These are phyloP conservation scores for Aspergillus fructus DNA, from an alignment of 2,329 filamentous ascomycete genomes.

Conservation along the genomic window DNA sequence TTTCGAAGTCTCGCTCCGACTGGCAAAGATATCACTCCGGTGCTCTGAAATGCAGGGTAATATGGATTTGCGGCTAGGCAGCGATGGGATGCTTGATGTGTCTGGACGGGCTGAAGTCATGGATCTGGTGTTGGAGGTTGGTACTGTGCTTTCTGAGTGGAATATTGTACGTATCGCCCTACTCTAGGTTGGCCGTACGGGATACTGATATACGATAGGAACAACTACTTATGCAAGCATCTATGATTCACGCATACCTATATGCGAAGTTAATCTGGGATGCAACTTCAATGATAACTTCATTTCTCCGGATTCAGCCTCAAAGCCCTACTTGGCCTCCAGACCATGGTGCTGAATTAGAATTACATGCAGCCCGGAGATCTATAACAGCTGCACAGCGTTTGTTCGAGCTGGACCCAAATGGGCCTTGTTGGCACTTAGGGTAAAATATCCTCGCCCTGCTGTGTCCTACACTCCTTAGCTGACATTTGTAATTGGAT, in stretches of 20 bases:
- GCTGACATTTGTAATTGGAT: too few species aligned
- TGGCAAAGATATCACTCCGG: background rate
- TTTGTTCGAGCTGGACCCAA: background rate
- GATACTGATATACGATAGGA: background rate
- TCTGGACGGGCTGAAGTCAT: background rate
- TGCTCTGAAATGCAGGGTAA: background rate
- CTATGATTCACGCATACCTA: background rate
- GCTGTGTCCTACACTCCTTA: too few species aligned
- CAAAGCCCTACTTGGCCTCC: background rate
- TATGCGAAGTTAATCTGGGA: background rate
- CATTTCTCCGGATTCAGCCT: background rate
- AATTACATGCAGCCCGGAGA: background rate
- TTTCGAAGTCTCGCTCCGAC: background rate
- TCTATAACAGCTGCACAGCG: background rate
- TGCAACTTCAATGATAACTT: background rate
- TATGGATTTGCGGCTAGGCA: too few species aligned
- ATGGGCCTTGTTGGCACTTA: background rate
- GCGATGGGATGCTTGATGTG: background rate
- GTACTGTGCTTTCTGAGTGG: background rate
- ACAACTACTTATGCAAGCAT: background rate
- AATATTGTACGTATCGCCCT: background rate
- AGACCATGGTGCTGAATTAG: background rate
- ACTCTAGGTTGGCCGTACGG: fast-evolving
- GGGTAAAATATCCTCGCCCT: background rate
- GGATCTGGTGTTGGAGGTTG: background rate